phyloP scores from a whole-genome alignment of 495 filamentous ascomycete species.

The Penicillium daleae region DNA sequence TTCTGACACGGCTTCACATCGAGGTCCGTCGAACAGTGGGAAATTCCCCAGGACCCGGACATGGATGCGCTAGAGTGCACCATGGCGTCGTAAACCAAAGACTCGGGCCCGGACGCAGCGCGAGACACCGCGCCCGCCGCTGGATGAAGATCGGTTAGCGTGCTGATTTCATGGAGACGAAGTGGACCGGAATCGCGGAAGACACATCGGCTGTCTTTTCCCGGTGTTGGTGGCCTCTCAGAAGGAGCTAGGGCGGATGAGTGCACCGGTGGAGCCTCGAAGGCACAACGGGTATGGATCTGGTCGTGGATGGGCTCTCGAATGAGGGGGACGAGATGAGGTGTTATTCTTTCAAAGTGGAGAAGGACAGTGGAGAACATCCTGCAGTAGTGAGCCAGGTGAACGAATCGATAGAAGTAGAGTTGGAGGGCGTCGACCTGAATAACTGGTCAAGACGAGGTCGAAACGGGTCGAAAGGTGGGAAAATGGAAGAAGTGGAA shows the following conservation, averaged over 20 bases:
- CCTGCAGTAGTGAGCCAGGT: background rate
- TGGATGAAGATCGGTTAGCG: slow-evolving; percentile 11
- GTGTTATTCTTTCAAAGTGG: background rate
- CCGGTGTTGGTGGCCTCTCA: background rate
- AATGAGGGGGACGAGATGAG: background rate
- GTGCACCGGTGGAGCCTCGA: slow-evolving; percentile 26
- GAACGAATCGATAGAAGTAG: background rate
- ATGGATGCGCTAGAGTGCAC: slow-evolving; percentile 9
- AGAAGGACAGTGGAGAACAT: background rate
- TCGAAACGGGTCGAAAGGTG: background rate
- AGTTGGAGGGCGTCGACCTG: background rate
- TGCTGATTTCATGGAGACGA: background rate
- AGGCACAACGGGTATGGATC: slow-evolving; percentile 19
- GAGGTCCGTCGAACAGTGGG: background rate
- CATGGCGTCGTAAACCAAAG: slow-evolving; percentile 3
- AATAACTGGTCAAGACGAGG: background rate
- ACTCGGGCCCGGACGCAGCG: slow-evolving; percentile 1
- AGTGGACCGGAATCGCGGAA: slow-evolving; percentile 26
- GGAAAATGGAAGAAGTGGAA: background rate
- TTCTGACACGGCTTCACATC: background rate
- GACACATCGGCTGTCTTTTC: slow-evolving; percentile 30
- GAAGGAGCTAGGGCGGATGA: slow-evolving; percentile 22
- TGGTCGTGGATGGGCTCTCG: background rate
- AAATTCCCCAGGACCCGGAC: slow-evolving; percentile 13
- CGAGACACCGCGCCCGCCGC: slow-evolving; percentile 1